Percentiles rank a stretch among this genome's conserved stretches.
Evolutionary conservation across 345 rosid species (phyloP).

Genomic region (Eucalyptus virginea): DNA sequence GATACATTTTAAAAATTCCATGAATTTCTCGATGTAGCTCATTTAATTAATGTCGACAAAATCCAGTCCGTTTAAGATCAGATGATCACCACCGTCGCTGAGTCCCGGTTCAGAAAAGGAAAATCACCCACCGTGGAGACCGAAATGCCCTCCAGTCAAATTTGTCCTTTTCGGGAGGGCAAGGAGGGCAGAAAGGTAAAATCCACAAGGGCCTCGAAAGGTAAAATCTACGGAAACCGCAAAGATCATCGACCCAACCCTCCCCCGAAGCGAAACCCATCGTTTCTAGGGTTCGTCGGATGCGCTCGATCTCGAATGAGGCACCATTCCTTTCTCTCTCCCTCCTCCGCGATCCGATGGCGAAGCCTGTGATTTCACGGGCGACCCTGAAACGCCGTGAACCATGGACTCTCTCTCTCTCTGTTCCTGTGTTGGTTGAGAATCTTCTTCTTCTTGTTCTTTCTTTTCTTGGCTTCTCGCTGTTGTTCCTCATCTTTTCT

Average conservation of each 20-base stretch:
- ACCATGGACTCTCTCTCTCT: not conserved
- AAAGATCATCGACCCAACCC: too few species aligned
- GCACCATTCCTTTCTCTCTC: not conserved
- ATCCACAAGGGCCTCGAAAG: not conserved
- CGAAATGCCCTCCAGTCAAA: not conserved
- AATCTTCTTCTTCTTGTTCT: not conserved
- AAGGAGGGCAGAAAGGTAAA: not conserved
- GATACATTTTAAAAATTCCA: too few species aligned
- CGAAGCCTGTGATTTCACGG: not conserved
- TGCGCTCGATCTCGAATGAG: not conserved
- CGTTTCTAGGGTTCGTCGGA: not conserved
- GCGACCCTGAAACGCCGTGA: not conserved
- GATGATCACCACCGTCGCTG: not conserved
- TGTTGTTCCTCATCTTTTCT: not conserved
- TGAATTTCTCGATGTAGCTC: accelerated
- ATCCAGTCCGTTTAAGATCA: not conserved
- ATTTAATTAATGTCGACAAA: not conserved
- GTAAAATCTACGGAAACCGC: not conserved
- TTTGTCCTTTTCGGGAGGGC: not conserved
- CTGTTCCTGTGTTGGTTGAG: not conserved
- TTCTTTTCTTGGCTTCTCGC: not conserved
- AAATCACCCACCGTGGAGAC: not conserved
- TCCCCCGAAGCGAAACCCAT: too few species aligned
- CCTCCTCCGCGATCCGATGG: not conserved
- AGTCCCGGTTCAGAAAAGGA: not conserved